Percentiles rank a stretch among this genome's conserved stretches.
phyloP scores from a whole-genome alignment of 345 rosid species.

The Acer negundo region DNA sequence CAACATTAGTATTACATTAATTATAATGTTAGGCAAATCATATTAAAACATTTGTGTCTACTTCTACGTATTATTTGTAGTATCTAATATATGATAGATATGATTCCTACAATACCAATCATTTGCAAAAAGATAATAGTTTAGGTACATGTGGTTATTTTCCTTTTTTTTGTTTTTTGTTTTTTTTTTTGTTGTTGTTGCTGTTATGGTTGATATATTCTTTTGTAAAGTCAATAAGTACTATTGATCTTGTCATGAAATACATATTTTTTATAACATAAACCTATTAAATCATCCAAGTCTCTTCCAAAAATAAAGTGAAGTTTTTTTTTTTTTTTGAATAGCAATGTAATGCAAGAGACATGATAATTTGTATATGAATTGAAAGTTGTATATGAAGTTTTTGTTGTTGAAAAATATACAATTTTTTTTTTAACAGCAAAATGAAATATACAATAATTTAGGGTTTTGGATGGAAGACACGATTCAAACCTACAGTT shows the following conservation, averaged over 20 bases:
- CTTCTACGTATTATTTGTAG: not conserved
- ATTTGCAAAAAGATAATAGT: not conserved
- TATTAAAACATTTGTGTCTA: not conserved
- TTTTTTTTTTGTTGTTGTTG: too few species aligned
- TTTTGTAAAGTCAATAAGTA: not conserved
- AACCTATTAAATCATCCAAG: not conserved
- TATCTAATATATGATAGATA: not conserved
- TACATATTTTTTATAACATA: not conserved
- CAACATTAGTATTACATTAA: not conserved
- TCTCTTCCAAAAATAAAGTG: not conserved
- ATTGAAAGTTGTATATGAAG: not conserved
- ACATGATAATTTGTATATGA: too few species aligned
- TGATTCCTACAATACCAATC: slow-evolving; percentile 3
- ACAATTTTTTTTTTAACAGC: too few species aligned
- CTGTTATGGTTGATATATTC: too few species aligned
- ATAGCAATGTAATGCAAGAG: too few species aligned
- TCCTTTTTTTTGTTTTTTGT: too few species aligned
- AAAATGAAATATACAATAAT: too few species aligned
- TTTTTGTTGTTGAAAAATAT: too few species aligned
- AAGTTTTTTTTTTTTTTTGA: too few species aligned
- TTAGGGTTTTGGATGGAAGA: too few species aligned
- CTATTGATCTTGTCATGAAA: not conserved
- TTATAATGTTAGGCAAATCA: not conserved
- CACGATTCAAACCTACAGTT: too few species aligned
- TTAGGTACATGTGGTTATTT: not conserved